These are phyloP conservation scores for Whalleya microplaca DNA, from an alignment of 2,329 filamentous ascomycete genomes.

Conservation along the genomic window DNA sequence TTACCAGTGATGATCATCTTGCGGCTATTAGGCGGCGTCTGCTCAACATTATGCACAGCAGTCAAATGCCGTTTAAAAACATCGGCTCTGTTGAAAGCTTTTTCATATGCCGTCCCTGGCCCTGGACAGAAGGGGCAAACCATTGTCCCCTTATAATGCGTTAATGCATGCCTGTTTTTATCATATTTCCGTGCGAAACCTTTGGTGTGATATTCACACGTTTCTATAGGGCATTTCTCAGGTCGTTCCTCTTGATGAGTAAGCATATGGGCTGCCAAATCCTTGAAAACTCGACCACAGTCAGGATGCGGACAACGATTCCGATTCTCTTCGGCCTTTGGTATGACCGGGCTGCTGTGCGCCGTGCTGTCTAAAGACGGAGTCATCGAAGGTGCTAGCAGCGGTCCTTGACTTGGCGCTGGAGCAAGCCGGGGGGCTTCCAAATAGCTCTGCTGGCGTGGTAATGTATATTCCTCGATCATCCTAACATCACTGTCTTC, in stretches of 20 bases:
- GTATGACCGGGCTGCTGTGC: constrained; percentile 38
- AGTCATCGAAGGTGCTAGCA: constrained; percentile 37
- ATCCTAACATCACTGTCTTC: constrained; percentile 50
- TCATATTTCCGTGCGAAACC: constrained; percentile 96
- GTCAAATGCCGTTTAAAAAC: constrained; percentile 95
- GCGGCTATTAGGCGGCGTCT: constrained; percentile 88
- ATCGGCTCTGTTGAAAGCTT: constrained; percentile 93
- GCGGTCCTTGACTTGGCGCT: constrained; percentile 36
- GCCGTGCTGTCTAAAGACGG: constrained; percentile 38
- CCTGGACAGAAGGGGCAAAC: constrained; percentile 94
- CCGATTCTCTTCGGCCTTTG: constrained; percentile 39
- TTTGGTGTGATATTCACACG: constrained; percentile 89
- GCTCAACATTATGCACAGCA: constrained; percentile 88
- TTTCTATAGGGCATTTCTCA: constrained; percentile 91
- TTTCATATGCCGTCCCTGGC: constrained; percentile 85
- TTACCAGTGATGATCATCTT: constrained; percentile 58
- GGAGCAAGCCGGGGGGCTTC: constrained; percentile 40
- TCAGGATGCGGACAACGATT: constrained; percentile 77
- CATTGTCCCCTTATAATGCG: constrained; percentile 97
- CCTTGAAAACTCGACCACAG: constrained; percentile 86
- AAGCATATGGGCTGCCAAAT: constrained; percentile 91
- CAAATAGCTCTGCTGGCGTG: constrained; percentile 35
- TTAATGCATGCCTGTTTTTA: constrained; percentile 92
- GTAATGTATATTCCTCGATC: constrained; percentile 54
- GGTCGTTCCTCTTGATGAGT: constrained; percentile 90